Base-by-base conservation (phyloP, 2,329 filamentous ascomycete species). In the Mycosphaerella sp. region DNA sequence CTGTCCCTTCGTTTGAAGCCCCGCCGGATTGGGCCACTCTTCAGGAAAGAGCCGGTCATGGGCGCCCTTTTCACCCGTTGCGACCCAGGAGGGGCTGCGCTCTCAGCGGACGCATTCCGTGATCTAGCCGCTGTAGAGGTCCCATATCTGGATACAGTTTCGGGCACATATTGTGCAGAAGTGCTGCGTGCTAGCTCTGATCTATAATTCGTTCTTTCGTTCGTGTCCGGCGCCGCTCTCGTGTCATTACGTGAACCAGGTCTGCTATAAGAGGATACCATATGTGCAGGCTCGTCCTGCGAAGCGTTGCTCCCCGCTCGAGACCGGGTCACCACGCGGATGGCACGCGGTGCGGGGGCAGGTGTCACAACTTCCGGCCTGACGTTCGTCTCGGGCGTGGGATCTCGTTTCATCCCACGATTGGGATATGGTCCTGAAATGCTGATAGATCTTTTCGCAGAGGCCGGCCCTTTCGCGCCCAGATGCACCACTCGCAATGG, bases 31-130 rank as follows among this genome's bases (percentile, higher is more conserved):
- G 89, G 89, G 34, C 66, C 68, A 1, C 87, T 88, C 62, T 87
- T 89, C 21, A 93, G 74, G 61, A 92, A 91, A 56, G 82, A 86
- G 1, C 88, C 89, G 2, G 85, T 81, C 69, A 88, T 87, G 12
- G 85, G 85, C 11, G 89, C 81, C 57, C 87, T 78, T 72, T 91
- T 92, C 55, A 91, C 76, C 4, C 89, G 81, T 77, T 90, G 81
- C 0, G 88, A 89, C 62, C 85, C 84, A 56, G 88, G 86, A 1
- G 82, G 73, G 11, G 81, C 84, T 34, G 74, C 72, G 34, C 86
- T 83, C 23, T 90, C 85, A 2, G 82, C 82, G 47, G 69, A 67
- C 7, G 60, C 47, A 49, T 78, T 76, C 36, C 78, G 75, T 12
- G 71, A 75, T 47, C 76, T 74, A 36, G 74, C 74, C 42, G 75